These are phyloP conservation scores for Amyloporia xantha DNA, from an alignment of 768 basidiomycete genomes.

Conservation along the genomic window DNA sequence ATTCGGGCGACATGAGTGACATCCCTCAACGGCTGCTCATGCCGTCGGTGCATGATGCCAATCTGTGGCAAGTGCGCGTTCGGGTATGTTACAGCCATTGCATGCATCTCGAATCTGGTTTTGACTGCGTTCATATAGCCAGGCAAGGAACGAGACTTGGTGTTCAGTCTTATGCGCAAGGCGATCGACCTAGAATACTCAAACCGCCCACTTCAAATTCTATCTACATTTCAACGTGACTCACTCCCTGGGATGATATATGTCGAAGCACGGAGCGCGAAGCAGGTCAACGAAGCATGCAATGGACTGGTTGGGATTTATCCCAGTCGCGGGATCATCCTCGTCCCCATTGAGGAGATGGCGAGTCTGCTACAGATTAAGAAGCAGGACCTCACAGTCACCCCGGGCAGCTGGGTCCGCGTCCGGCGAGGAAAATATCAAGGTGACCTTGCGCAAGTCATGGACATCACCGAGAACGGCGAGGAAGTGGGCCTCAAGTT, in stretches of 20 bases:
- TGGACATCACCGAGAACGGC: slow-evolving; percentile 89
- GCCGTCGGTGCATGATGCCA: slow-evolving; percentile 95
- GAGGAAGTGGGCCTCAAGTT: slow-evolving; percentile 92
- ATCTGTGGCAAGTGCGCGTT: slow-evolving; percentile 91
- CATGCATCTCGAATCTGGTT: not conserved
- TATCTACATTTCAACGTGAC: slow-evolving; percentile 94
- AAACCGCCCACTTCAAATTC: slow-evolving; percentile 73
- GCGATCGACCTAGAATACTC: slow-evolving; percentile 78
- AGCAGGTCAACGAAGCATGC: slow-evolving; percentile 80
- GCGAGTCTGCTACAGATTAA: slow-evolving; percentile 92
- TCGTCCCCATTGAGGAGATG: slow-evolving; percentile 98
- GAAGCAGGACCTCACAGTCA: slow-evolving; percentile 82
- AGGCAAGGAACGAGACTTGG: slow-evolving; percentile 88
- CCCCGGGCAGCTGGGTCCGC: slow-evolving; percentile 90
- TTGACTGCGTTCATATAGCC: slow-evolving; percentile 39
- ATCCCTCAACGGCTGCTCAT: slow-evolving; percentile 90
- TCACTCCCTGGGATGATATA: slow-evolving; percentile 95
- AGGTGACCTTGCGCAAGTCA: slow-evolving; percentile 91
- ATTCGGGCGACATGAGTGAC: slow-evolving; percentile 88
- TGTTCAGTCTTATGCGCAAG: slow-evolving; percentile 93
- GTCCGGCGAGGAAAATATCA: slow-evolving; percentile 90
- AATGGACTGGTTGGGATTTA: slow-evolving; percentile 92
- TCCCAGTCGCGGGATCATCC: slow-evolving; percentile 67
- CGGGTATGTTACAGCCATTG: slow-evolving; percentile 49
- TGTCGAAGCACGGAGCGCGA: slow-evolving; percentile 85